Percentiles rank a stretch among this genome's conserved stretches.
phyloP scores from a whole-genome alignment of 2,329 filamentous ascomycete species.

The Eutypella sp. region DNA sequence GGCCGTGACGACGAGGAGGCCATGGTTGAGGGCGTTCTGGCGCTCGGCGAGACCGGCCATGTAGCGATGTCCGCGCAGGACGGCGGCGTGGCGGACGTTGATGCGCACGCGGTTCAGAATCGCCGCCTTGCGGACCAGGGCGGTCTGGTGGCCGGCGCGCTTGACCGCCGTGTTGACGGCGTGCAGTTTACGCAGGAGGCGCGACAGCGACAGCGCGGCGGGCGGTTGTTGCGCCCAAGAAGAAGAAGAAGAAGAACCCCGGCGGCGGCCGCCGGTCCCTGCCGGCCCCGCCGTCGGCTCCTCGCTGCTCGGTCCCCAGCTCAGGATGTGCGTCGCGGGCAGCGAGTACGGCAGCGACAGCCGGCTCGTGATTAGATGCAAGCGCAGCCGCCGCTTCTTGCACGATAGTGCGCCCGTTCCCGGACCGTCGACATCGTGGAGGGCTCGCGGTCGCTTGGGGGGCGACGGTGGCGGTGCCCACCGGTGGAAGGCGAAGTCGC shows the following conservation, averaged over 20 bases:
- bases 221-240: too few species aligned
- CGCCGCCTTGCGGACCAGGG: slow-evolving; percentile 58
- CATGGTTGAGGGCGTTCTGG: slow-evolving; percentile 30
- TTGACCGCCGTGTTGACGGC: slow-evolving; percentile 30
- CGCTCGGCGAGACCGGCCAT: slow-evolving; percentile 28
- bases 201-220: slow-evolving; percentile 35
- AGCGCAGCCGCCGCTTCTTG: slow-evolving; percentile 65
- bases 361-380: slow-evolving; percentile 62
- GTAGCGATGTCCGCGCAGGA: slow-evolving; percentile 24
- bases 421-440: slow-evolving; percentile 56
- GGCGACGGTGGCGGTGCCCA: slow-evolving; percentile 1
- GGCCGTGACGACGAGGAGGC: slow-evolving; percentile 26
- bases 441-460: slow-evolving; percentile 46
- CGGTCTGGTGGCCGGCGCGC: slow-evolving; percentile 40
- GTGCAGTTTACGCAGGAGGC: slow-evolving; percentile 44
- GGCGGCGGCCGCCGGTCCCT: too few species aligned
- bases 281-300: slow-evolving; percentile 9
- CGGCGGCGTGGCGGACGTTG: slow-evolving; percentile 36
- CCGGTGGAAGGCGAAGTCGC: slow-evolving; percentile 6
- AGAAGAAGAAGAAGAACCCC: too few species aligned
- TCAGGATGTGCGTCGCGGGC: slow-evolving; percentile 65
- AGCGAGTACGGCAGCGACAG: slow-evolving; percentile 65
- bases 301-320: slow-evolving; percentile 59
- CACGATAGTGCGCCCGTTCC: slow-evolving; percentile 43
- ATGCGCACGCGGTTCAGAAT: slow-evolving; percentile 58